These are phyloP conservation scores for Dryas alaskensis DNA, from an alignment of 306 rosid genomes.

Conservation along the genomic window DNA sequence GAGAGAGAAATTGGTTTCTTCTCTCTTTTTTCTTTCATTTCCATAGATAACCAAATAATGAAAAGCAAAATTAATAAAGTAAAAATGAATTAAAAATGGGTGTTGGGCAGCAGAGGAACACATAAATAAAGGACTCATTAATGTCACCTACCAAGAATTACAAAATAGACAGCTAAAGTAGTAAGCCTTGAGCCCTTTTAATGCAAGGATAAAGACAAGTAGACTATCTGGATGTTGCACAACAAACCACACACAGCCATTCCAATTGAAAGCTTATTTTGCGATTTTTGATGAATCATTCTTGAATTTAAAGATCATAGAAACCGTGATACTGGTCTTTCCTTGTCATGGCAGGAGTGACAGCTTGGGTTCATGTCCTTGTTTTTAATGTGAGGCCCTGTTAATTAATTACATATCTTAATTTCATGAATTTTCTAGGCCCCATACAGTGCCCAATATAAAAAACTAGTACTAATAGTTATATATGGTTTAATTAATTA, in stretches of 20 bases:
- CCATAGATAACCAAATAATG: background rate
- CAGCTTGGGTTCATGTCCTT: constrained; percentile 7
- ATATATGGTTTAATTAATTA: no score
- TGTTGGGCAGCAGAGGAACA: background rate
- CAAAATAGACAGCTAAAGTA: constrained; percentile 4
- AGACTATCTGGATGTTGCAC: background rate
- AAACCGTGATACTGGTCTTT: constrained; percentile 10
- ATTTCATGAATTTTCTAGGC: background rate
- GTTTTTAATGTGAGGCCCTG: constrained; percentile 1
- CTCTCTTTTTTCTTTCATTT: background rate
- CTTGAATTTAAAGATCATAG: background rate
- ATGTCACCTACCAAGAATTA: background rate
- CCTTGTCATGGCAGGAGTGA: constrained; percentile 19
- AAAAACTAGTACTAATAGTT: no score
- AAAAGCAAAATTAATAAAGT: no score
- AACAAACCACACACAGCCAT: constrained; percentile 11
- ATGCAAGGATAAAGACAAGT: background rate
- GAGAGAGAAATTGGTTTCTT: no score
- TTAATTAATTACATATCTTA: background rate
- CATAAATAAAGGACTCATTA: background rate
- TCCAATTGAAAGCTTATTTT: background rate
- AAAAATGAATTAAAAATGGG: background rate
- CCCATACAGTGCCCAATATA: no score
- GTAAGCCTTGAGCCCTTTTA: background rate
- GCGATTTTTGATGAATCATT: background rate